Evolutionary conservation across 805 yeast genomes (phyloP).

Genomic region (Barnettozyma populi): DNA sequence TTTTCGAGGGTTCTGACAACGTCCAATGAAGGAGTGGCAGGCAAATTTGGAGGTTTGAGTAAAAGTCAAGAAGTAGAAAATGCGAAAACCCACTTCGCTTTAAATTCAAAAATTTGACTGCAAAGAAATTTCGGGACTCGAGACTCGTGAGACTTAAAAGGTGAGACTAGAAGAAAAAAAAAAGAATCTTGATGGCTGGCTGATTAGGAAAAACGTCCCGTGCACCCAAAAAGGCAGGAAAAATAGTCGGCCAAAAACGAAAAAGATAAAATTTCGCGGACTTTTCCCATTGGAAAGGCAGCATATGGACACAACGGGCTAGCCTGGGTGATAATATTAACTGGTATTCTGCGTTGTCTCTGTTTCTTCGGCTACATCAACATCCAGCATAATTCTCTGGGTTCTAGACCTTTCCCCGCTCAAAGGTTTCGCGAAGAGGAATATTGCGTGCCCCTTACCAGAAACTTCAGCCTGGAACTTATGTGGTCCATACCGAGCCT

Average conservation of each 20-base stretch:
- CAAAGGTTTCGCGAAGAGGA: no score
- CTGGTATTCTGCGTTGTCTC: no score
- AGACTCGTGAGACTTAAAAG: not conserved
- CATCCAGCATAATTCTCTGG: no score
- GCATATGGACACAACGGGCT: no score
- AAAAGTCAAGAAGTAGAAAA: not conserved
- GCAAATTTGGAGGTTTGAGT: not conserved
- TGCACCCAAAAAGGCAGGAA: not conserved
- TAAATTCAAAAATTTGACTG: not conserved
- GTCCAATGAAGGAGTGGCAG: not conserved
- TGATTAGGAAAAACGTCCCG: not conserved
- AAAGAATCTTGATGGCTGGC: not conserved
- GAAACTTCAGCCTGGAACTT: no score
- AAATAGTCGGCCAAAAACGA: not conserved
- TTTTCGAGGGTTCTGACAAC: not conserved
- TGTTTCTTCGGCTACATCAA: no score
- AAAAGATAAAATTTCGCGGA: not conserved
- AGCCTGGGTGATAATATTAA: no score
- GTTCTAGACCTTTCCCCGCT: no score
- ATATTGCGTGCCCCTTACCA: not conserved
- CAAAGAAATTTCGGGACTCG: not conserved
- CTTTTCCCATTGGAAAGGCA: no score
- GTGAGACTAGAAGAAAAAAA: not conserved
- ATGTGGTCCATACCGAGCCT: not conserved
- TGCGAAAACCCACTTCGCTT: not conserved